phyloP scores from a whole-genome alignment of 305 asterid genomes.

The Solanum hybrid region DNA sequence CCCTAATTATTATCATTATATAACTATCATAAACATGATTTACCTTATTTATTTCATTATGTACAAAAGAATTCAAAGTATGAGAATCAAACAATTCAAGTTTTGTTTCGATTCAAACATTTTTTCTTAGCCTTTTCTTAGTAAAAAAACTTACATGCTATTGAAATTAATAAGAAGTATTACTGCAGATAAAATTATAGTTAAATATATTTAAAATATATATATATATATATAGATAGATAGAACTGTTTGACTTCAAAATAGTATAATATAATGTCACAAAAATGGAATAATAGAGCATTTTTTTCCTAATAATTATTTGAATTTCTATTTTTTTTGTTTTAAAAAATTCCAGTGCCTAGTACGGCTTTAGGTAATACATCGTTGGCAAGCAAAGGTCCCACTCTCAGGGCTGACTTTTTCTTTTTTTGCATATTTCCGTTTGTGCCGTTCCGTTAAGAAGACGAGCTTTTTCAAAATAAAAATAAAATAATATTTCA shows the following conservation, averaged over 20 bases:
- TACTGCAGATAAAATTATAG: background rate
- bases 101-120: background rate
- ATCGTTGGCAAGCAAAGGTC: background rate
- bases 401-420: background rate
- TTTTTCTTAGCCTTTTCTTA: background rate
- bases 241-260: background rate
- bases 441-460: background rate
- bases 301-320: background rate
- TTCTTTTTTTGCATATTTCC: background rate
- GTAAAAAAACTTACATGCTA: background rate
- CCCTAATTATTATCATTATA: background rate
- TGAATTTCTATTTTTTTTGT: background rate
- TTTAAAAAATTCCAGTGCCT: background rate
- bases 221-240: background rate
- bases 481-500: background rate
- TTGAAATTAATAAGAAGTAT: background rate
- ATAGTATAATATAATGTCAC: background rate
- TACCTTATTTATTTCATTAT: background rate
- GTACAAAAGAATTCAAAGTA: background rate
- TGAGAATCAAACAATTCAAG: background rate
- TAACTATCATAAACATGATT: background rate
- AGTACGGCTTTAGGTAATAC: background rate
- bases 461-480: background rate
- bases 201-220: background rate
- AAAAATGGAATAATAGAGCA: background rate